Evolutionary conservation across 345 rosid genomes (phyloP).

Genomic region (Trapa bicornis): DNA sequence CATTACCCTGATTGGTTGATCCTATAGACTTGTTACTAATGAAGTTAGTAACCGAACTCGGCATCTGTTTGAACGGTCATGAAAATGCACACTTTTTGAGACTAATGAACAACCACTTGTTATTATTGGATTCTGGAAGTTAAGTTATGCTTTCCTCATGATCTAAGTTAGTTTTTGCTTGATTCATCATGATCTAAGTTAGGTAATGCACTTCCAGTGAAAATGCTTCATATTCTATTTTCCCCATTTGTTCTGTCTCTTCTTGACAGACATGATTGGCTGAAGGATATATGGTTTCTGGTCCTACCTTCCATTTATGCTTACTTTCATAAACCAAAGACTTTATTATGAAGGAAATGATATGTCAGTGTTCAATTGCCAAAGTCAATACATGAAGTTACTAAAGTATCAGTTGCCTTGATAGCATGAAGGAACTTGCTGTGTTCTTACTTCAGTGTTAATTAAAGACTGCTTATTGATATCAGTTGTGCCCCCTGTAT

Average conservation of each 20-base stretch:
- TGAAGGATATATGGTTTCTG: background rate
- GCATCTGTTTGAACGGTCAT: background rate
- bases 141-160: background rate
- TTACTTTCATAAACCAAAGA: background rate
- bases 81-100: background rate
- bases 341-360: background rate
- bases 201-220: no score
- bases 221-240: background rate
- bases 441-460: background rate
- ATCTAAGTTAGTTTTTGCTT: background rate
- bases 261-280: background rate
- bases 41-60: background rate
- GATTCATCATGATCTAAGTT: background rate
- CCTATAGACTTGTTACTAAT: background rate
- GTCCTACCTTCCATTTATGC: background rate
- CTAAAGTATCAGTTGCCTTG: background rate
- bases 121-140: background rate
- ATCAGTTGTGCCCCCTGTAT: slow-evolving; percentile 89
- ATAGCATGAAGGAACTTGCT: background rate
- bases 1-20: background rate
- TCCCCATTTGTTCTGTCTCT: background rate
- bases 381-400: no score
- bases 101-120: background rate
- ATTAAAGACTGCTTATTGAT: slow-evolving; percentile 7
- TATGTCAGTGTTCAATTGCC: background rate